Evolutionary conservation across 2,329 filamentous ascomycete genomes (phyloP), one percentile per base, ranked within the genome.

Genomic region (Pseudopyrenochaeta lycopersici): DNA sequence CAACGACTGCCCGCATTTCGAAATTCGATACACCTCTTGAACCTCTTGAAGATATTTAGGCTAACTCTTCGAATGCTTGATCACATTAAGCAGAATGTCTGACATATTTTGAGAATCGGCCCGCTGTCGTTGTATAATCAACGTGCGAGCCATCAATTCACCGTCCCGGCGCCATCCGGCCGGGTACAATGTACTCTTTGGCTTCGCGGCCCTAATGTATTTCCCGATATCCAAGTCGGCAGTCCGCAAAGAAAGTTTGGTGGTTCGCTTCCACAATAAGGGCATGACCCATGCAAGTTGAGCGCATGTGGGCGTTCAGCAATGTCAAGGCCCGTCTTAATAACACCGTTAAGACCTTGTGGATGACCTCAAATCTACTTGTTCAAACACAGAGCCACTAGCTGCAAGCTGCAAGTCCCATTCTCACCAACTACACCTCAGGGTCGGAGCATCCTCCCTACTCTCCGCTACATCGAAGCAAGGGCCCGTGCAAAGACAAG

Each of bases 81-180:
- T 46, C 46, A 49, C 42, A 46, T 46, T 39, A 39, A 21, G 21
- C 15, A 21, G 36, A 41, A 30, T 15, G 7, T 43, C 14, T 15
- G n/a, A 32, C 5, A 78, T 62, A 2, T 58, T 54, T 2, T 49
- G 50, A 1, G 76, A 75, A 60, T 79, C 78, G 48, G 76, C 77
- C 52, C 64, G 67, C 17, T 49, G 52, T 7, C 66, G 67, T 10
- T 75, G 64, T 21, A 48, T 15, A 20, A 48, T 4, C n/a, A 39
- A 14, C 27, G 11, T 36, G 17, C 4, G 7, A 14, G 31, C 31
- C 31, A 46, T 23, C 20, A 11, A 18, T 36, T 42, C 40, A 18
- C 27, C 23, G n/a, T 18, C 12, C 21, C 11, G 17, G 10, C 18
- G 4, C 14, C 17, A 17, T 36, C 33, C 17, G 35, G 23, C 11